Conservation (phyloP, 768 basidiomycete genomes). For the Leucogyrophana mollusca region DNA sequence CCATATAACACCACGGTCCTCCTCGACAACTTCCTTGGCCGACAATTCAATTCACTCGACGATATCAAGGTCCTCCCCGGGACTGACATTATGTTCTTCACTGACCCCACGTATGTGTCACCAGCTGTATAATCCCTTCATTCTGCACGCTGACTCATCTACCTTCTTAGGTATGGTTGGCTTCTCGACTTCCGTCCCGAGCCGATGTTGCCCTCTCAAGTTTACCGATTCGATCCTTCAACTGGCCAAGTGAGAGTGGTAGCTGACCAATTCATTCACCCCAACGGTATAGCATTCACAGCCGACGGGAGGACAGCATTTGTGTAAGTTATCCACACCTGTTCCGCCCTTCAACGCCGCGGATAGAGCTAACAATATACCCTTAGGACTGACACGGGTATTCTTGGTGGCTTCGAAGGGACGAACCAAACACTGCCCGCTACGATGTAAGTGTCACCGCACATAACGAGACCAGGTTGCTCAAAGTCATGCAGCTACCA, state of each 20-base stretch:
- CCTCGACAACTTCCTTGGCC: slow-evolving; percentile 75
- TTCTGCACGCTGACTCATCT: too few relatives aligned
- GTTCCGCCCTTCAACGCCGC: slow-evolving; percentile 6
- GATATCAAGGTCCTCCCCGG: slow-evolving; percentile 72
- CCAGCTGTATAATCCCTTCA: background rate
- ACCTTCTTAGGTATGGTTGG: slow-evolving; percentile 53
- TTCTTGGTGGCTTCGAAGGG: slow-evolving; percentile 42
- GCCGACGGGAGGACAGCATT: slow-evolving; percentile 63
- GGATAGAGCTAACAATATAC: slow-evolving; percentile 11
- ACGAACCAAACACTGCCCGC: slow-evolving; percentile 59
- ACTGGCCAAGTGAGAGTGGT: slow-evolving; percentile 67
- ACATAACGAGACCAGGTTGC: background rate
- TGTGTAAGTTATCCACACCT: slow-evolving; percentile 39
- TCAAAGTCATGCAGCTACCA: slow-evolving; percentile 47
- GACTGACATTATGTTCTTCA: slow-evolving; percentile 71
- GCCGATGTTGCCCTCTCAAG: slow-evolving; percentile 69
- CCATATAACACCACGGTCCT: slow-evolving; percentile 70
- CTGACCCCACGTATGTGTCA: slow-evolving; percentile 58
- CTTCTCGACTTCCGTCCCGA: slow-evolving; percentile 63
- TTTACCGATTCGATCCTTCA: slow-evolving; percentile 72
- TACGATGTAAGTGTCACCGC: slow-evolving; percentile 52
- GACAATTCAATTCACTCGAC: slow-evolving; percentile 82
- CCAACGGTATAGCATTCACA: slow-evolving; percentile 77
- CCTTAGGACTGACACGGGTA: slow-evolving; percentile 30
- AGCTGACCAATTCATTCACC: slow-evolving; percentile 71